Evolutionary conservation across 2,329 filamentous ascomycete genomes (phyloP).

Genomic region (Aureobasidium subglaciale): DNA sequence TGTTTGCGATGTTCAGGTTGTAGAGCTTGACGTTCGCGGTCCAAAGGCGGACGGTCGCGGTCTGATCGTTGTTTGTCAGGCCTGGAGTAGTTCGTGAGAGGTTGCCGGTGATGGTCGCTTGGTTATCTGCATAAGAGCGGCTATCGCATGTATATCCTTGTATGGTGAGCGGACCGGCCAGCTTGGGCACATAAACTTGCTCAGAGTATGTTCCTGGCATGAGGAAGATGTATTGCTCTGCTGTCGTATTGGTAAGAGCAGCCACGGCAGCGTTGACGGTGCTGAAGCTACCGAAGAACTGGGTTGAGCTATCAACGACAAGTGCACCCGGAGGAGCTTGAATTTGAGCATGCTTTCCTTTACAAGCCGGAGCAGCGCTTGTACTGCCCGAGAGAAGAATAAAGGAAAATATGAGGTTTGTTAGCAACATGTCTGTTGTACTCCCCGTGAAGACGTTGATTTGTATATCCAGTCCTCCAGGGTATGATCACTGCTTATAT

Average conservation of each 20-base stretch:
- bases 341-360: conserved; percentile 26
- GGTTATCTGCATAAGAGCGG: conserved; percentile 31
- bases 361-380: not conserved
- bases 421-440: not conserved
- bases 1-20: conserved; percentile 27
- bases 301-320: conserved; percentile 35
- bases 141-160: conserved; percentile 26
- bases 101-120: conserved; percentile 30
- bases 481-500: too few relatives aligned
- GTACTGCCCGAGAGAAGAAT: not conserved
- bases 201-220: conserved; percentile 34
- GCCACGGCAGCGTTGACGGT: conserved; percentile 45
- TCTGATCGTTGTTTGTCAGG: conserved; percentile 34
- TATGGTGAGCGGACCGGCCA: conserved; percentile 29
- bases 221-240: conserved; percentile 29
- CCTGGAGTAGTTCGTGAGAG: conserved; percentile 29
- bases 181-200: conserved; percentile 33
- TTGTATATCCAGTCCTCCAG: too few relatives aligned
- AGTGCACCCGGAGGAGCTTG: conserved; percentile 46
- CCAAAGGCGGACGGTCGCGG: conserved; percentile 38
- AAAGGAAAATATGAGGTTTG: not conserved
- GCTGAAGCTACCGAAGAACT: conserved; percentile 29
- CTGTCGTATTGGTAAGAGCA: not conserved
- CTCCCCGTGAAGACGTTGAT: too few relatives aligned
- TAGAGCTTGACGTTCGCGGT: conserved; percentile 28